Percentiles rank a stretch among this genome's conserved stretches.
These are phyloP conservation scores for Mycena rebaudengoi DNA, from an alignment of 768 basidiomycete species.

Conservation along the genomic window DNA sequence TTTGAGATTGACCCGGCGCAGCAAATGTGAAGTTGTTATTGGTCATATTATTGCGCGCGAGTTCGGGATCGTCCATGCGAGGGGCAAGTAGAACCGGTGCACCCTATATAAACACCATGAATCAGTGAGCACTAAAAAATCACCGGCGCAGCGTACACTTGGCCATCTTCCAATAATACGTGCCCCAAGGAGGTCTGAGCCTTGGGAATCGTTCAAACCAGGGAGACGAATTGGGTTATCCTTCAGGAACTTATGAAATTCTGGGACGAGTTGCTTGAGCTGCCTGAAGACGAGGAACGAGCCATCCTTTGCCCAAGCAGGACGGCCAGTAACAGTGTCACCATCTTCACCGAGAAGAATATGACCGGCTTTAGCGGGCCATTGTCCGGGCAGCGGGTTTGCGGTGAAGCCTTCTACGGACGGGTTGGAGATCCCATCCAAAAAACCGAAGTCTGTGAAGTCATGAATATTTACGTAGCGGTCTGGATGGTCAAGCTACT, in stretches of 20 bases:
- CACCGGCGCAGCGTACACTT: slow-evolving; percentile 32
- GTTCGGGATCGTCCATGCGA: slow-evolving; percentile 1
- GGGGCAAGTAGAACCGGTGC: slow-evolving; percentile 29
- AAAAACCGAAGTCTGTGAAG: slow-evolving; percentile 26
- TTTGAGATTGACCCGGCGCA: too few species aligned
- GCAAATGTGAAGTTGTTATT: slow-evolving; percentile 22
- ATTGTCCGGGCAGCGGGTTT: slow-evolving; percentile 14
- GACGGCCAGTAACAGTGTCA: slow-evolving; percentile 27
- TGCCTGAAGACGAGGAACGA: slow-evolving; percentile 46
- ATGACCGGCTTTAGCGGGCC: slow-evolving; percentile 15
- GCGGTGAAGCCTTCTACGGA: slow-evolving; percentile 27
- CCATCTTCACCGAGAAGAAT: slow-evolving; percentile 36
- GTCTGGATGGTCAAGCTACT: slow-evolving; percentile 24
- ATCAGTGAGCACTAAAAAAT: not conserved
- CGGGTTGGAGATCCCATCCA: slow-evolving; percentile 32
- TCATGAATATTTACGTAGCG: not conserved
- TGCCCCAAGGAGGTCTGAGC: slow-evolving; percentile 38
- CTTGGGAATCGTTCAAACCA: slow-evolving; percentile 28
- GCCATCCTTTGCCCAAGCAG: slow-evolving; percentile 36
- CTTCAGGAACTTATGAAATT: slow-evolving; percentile 36
- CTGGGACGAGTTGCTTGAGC: slow-evolving; percentile 42
- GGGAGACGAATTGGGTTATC: slow-evolving; percentile 24
- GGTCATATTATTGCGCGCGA: slow-evolving; percentile 6
- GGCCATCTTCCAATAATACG: slow-evolving; percentile 45
- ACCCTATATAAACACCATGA: slow-evolving; percentile 26